Percentiles rank a stretch among this genome's conserved stretches.
These are phyloP conservation scores for Rosa chinensis DNA, from an alignment of 306 rosid species.

Conservation along the genomic window DNA sequence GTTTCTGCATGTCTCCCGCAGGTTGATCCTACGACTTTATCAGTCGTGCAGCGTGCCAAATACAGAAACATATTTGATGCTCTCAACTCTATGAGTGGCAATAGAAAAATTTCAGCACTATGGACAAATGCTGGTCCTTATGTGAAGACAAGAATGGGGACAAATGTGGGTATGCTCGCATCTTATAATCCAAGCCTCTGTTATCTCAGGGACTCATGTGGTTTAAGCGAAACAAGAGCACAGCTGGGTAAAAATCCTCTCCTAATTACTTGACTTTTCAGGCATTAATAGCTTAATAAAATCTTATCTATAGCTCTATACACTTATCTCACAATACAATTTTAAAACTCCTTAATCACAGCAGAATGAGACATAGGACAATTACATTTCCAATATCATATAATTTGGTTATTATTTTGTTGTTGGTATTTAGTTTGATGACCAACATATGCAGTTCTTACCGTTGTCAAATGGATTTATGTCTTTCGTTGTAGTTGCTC, in stretches of 20 bases:
- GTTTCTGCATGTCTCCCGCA: background rate
- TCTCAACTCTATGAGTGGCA: background rate
- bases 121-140: background rate
- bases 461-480: background rate
- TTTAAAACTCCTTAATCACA: background rate
- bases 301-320: background rate
- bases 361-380: background rate
- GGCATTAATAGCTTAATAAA: background rate
- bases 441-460: background rate
- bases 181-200: background rate
- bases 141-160: background rate
- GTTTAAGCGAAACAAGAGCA: slow-evolving; percentile 13
- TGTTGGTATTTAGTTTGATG: background rate
- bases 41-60: background rate
- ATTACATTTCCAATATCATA: no score
- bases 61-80: background rate
- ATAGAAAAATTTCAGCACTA: background rate
- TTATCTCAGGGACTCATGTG: slow-evolving; percentile 1
- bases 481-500: background rate
- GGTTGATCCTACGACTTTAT: background rate
- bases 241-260: background rate
- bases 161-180: slow-evolving; percentile 8
- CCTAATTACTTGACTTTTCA: background rate
- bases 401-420: background rate
- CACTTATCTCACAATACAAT: background rate